Conservation (phyloP, 1,284 basidiomycete species). For the Tylopilus sp. region DNA sequence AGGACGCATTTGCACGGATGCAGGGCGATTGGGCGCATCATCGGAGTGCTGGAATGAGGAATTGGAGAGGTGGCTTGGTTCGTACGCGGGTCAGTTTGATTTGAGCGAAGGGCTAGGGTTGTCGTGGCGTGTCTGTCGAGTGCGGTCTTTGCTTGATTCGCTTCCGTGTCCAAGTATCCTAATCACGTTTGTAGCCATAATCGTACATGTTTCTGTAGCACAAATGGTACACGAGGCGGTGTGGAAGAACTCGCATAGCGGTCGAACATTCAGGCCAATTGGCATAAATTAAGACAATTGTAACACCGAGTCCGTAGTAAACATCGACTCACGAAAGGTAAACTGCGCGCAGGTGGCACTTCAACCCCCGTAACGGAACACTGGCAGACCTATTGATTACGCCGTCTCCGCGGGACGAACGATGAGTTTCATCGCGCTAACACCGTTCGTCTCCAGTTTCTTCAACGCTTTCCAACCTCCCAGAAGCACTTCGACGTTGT, state of each 20-base stretch:
- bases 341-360: too few relatives aligned
- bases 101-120: slow-evolving; percentile 29
- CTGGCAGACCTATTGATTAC: not conserved
- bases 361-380: not conserved
- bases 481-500: slow-evolving; percentile 19
- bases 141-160: not conserved
- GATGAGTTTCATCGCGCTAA: slow-evolving; percentile 20
- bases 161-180: not conserved
- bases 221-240: too few relatives aligned
- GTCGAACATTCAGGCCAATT: too few relatives aligned
- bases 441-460: slow-evolving; percentile 7
- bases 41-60: slow-evolving; percentile 79
- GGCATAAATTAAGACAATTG: too few relatives aligned
- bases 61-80: slow-evolving; percentile 81
- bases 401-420: slow-evolving; percentile 19
- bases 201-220: not conserved
- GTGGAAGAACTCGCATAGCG: too few relatives aligned
- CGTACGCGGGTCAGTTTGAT: slow-evolving; percentile 80
- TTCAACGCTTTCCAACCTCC: slow-evolving; percentile 16
- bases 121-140: too few relatives aligned
- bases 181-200: slow-evolving; percentile 2
- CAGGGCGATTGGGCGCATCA: slow-evolving; percentile 78
- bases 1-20: slow-evolving; percentile 86
- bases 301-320: too few relatives aligned
- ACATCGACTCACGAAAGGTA: too few relatives aligned